These are phyloP conservation scores for Neurospora sp. DNA, from an alignment of 2,329 filamentous ascomycete genomes.

Conservation along the genomic window DNA sequence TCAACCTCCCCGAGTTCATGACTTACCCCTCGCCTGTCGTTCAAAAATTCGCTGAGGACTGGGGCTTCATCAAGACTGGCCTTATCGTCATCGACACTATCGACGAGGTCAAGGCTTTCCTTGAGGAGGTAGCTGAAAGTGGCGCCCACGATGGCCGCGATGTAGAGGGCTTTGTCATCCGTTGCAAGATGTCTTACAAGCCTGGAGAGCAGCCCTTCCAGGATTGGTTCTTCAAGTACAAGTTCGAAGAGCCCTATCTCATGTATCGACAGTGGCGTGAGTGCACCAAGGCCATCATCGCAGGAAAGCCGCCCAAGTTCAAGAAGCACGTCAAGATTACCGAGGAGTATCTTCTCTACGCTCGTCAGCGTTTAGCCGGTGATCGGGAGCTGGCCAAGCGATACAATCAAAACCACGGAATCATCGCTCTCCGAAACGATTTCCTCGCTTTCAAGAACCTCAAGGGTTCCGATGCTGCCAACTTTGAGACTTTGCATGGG, in stretches of 20 bases:
- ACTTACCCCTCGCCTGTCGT: constrained; percentile 80
- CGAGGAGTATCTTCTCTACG: constrained; percentile 80
- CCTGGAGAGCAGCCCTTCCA: constrained; percentile 45
- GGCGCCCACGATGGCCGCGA: constrained; percentile 85
- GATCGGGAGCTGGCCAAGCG: constrained; percentile 58
- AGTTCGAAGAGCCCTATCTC: constrained; percentile 96
- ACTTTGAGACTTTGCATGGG: constrained; percentile 53
- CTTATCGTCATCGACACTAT: constrained; percentile 70
- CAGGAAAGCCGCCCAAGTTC: constrained; percentile 61
- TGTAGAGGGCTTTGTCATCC: constrained; percentile 93
- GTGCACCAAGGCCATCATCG: constrained; percentile 83
- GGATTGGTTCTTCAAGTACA: constrained; percentile 99
- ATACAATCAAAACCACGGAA: constrained; percentile 86
- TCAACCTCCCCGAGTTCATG: constrained; percentile 85
- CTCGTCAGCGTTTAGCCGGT: constrained; percentile 59
- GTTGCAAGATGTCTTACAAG: constrained; percentile 62
- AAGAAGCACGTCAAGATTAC: constrained; percentile 88
- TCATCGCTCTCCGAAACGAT: constrained; percentile 81
- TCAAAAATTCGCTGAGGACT: constrained; percentile 78
- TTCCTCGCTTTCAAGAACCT: constrained; percentile 77
- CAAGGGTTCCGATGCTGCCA: constrained; percentile 82
- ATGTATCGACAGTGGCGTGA: constrained; percentile 99
- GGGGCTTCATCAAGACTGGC: constrained; percentile 88
- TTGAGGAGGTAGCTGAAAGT: constrained; percentile 77
- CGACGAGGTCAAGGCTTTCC: constrained; percentile 63